A percentile compares a stretch with the other conserved stretches of the same genome.
These are phyloP conservation scores for Buxus sempervirens DNA, from an alignment of 164 flowering plant genomes.

Conservation along the genomic window DNA sequence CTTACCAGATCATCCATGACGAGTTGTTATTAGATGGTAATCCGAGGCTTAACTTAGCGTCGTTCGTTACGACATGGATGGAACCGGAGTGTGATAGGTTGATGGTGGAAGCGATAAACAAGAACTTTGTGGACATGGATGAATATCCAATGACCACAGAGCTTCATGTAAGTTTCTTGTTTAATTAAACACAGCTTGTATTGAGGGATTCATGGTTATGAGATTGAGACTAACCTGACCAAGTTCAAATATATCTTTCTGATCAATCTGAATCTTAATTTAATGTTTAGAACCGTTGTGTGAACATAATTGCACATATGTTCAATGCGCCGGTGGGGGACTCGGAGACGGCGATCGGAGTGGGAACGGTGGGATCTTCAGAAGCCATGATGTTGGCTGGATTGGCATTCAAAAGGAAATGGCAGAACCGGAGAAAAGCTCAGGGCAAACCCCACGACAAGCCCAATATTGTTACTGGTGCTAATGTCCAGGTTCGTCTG, in stretches of 20 bases:
- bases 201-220: not conserved
- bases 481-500: constrained; percentile 20
- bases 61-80: constrained; percentile 37
- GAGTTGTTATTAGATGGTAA: constrained; percentile 31
- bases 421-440: constrained; percentile 21
- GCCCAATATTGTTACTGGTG: constrained; percentile 24
- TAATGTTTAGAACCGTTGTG: constrained; percentile 23
- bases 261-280: no score
- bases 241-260: no score
- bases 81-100: constrained; percentile 32
- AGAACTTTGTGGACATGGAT: constrained; percentile 35
- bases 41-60: constrained; percentile 32
- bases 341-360: constrained; percentile 15
- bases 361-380: constrained; percentile 24
- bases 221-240: not conserved
- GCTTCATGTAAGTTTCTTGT: constrained; percentile 17
- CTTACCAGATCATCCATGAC: constrained; percentile 29
- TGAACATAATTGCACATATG: constrained; percentile 20
- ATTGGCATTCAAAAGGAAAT: constrained; percentile 24
- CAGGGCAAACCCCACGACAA: constrained; percentile 15
- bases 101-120: constrained; percentile 29
- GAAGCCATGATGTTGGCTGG: constrained; percentile 30
- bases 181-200: not conserved
- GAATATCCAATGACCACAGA: constrained; percentile 37
- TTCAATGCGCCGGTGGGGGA: constrained; percentile 20